Conservation (phyloP, 2,329 filamentous ascomycete species). For the Cladosporium cucumerinum region DNA sequence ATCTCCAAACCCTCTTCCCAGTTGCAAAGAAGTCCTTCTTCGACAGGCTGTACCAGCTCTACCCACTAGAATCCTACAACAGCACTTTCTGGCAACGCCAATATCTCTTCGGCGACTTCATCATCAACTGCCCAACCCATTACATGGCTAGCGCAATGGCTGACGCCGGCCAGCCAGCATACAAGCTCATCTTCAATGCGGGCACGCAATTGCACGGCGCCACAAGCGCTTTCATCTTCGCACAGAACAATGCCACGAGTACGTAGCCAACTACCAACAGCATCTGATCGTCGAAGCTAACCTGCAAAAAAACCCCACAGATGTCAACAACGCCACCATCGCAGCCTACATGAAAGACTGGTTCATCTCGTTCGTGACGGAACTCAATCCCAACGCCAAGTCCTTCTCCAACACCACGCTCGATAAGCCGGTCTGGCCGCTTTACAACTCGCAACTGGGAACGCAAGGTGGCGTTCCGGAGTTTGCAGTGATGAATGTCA, state of each 20-base stretch:
- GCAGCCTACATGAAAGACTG: conserved; percentile 35
- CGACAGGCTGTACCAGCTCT: conserved; percentile 41
- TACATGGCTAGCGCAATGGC: conserved; percentile 39
- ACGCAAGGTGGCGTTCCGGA: conserved; percentile 6
- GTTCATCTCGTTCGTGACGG: conserved; percentile 35
- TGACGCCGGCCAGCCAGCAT: conserved; percentile 26
- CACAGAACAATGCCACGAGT: background rate
- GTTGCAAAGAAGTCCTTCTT: conserved; percentile 37
- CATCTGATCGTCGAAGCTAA: background rate
- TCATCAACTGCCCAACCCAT: conserved; percentile 40
- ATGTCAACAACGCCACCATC: conserved; percentile 33
- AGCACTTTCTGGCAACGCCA: conserved; percentile 38
- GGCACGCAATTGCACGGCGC: conserved; percentile 36
- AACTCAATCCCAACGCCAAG: conserved; percentile 33
- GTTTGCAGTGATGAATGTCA: conserved; percentile 25
- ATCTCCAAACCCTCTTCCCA: conserved; percentile 35
- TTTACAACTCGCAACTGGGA: conserved; percentile 22
- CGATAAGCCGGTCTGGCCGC: conserved; percentile 32
- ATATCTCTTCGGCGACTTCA: conserved; percentile 43
- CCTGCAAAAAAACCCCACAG: background rate
- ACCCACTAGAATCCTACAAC: conserved; percentile 34
- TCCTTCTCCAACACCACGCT: conserved; percentile 17
- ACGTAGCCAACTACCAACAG: background rate
- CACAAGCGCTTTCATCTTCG: conserved; percentile 24
- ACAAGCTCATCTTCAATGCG: conserved; percentile 37